Evolutionary conservation across 768 basidiomycete species (phyloP).

Genomic region (Phanerochaete carnosa): DNA sequence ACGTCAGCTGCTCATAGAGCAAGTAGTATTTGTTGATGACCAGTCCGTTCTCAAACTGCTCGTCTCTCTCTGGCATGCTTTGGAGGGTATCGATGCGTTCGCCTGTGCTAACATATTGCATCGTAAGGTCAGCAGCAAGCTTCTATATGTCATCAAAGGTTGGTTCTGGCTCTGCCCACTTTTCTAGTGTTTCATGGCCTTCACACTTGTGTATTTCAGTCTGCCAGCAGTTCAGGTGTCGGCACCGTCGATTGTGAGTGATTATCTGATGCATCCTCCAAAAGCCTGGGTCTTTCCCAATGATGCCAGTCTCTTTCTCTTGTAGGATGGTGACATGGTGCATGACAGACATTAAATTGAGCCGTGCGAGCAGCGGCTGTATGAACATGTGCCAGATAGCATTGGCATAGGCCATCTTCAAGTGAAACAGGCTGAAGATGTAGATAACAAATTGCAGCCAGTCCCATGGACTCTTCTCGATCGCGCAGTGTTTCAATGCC

Average conservation of each 20-base stretch:
- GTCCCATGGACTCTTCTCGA: constrained; percentile 28
- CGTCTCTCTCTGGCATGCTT: constrained; percentile 20
- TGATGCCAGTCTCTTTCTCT: constrained; percentile 24
- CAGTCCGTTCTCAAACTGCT: constrained; percentile 32
- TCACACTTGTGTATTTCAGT: constrained; percentile 15
- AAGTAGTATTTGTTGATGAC: constrained; percentile 32
- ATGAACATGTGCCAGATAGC: constrained; percentile 13
- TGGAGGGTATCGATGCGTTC: constrained; percentile 14
- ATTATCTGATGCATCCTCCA: constrained; percentile 28
- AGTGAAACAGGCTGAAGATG: constrained; percentile 32
- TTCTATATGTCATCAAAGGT: constrained; percentile 18
- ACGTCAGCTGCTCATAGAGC: constrained; percentile 37
- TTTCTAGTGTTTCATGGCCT: constrained; percentile 19
- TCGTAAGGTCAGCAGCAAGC: constrained; percentile 23
- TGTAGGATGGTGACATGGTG: constrained; percentile 16
- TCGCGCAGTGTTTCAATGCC: constrained; percentile 12
- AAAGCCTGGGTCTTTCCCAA: constrained; percentile 26
- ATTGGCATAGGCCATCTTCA: constrained; percentile 32
- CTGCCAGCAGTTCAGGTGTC: constrained; percentile 25
- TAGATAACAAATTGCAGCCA: constrained; percentile 32
- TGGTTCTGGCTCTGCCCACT: constrained; percentile 30
- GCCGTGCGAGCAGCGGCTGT: constrained; percentile 4
- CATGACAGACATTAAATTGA: constrained; percentile 13
- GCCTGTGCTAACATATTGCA: constrained; percentile 5
- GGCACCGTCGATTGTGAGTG: constrained; percentile 15